These are phyloP conservation scores for Naganishia randhawae DNA, from an alignment of 768 basidiomycete genomes.

Conservation along the genomic window DNA sequence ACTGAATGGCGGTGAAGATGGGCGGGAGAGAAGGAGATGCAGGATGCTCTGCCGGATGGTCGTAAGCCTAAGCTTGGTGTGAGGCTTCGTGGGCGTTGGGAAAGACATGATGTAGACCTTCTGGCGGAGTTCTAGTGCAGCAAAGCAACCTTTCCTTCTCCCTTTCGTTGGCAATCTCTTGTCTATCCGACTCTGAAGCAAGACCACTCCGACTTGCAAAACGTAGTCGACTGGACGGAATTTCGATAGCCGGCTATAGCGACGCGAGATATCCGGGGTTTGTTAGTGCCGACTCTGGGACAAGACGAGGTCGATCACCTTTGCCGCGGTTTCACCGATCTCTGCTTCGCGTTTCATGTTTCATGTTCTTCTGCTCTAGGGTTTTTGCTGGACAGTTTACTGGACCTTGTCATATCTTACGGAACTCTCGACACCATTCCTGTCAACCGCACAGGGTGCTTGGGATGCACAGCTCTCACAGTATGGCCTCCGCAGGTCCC, in stretches of 20 bases:
- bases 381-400: too few relatives aligned
- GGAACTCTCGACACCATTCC: neutral
- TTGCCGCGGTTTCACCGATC: neutral
- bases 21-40: slow-evolving; percentile 62
- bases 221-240: too few relatives aligned
- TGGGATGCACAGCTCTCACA: neutral
- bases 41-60: slow-evolving; percentile 51
- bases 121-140: neutral
- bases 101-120: neutral
- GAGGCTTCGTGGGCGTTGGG: slow-evolving; percentile 7
- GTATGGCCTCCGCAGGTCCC: neutral
- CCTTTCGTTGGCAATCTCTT: neutral
- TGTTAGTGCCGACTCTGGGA: neutral
- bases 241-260: neutral
- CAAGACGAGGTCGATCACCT: neutral
- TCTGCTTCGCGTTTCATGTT: neutral
- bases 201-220: too few relatives aligned
- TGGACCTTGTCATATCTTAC: neutral
- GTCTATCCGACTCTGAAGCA: neutral
- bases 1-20: slow-evolving; percentile 59
- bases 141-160: neutral
- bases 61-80: neutral
- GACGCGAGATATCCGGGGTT: neutral
- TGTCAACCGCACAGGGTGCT: too few relatives aligned
- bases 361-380: neutral